Evolutionary conservation across 805 yeast genomes (phyloP), one percentile per base, ranked within the genome.

Genomic region (Wickerhamiella parazyma): DNA sequence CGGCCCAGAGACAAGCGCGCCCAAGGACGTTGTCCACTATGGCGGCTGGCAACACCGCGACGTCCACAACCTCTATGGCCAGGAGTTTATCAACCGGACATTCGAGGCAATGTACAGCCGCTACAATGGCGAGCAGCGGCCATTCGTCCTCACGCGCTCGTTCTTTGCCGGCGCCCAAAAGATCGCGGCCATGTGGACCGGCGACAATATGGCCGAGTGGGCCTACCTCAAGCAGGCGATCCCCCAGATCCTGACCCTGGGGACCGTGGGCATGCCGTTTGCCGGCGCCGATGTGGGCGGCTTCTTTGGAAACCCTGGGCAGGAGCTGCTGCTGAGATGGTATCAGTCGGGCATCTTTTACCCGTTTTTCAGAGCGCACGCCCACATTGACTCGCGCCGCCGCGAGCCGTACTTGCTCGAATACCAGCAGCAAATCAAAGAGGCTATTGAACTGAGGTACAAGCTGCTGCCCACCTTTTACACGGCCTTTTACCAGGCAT

Each of bases 231-330:
- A 71, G 51, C 69, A 74, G 4, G 83, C 95, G 0, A 71, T 85
- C 36, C 95, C 97, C 6, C 87, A 86, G 95, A 61, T 84, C 12
- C 66, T 91, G 47, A 82, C 93, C 3, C 71, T 78, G 50, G 85
- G 86, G 38, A 65, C 83, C 22, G 83, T 75, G 1, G 94, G 94
- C 7, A 78, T 76, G 76, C 95, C 95, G 24, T 89, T 87, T 63
- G 72, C 81, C 6, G 99, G 99, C 7, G 89, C 95, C 7, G 99
- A 91, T 64, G 89, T 91, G 37, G 97, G 95, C 26, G 98, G 99
- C 0, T 91, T 91, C 57, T 87, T 86, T 56, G 94, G 94, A 3
- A 72, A 91, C 58, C 97, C 98, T 0, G 65, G 76, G 0, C 69
- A 73, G 28, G 97, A 91, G 55, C 63, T 91, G 48, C 66, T 84